Conservation (phyloP, 768 basidiomycete species). For the Amyloporia xantha region DNA sequence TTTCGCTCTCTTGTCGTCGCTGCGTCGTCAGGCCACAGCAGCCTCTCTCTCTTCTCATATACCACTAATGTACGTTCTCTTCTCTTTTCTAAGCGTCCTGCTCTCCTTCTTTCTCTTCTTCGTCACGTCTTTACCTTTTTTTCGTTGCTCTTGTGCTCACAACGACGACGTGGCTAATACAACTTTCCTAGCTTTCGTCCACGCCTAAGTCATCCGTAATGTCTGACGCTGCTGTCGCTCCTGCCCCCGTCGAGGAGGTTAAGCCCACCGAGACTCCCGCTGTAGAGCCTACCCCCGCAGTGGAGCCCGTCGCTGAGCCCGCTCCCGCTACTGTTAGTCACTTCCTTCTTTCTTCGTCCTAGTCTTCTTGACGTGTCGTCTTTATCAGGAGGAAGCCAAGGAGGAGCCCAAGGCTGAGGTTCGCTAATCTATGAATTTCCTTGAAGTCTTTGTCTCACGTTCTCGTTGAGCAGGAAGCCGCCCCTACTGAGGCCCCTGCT, state of each 20-base stretch:
- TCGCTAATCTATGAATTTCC: background rate
- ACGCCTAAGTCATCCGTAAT: conserved; percentile 55
- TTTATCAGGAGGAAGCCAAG: conserved; percentile 33
- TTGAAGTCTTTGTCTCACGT: background rate
- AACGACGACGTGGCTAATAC: conserved; percentile 18
- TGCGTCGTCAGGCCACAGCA: conserved; percentile 22
- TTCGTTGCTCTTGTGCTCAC: conserved; percentile 6
- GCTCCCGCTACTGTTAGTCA: conserved; percentile 29
- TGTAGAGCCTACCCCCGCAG: conserved; percentile 28
- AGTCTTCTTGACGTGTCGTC: conserved; percentile 3
- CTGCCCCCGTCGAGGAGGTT: conserved; percentile 45
- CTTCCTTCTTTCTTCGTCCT: background rate
- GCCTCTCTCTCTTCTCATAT: conserved; percentile 54
- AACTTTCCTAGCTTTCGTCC: conserved; percentile 43
- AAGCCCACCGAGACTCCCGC: conserved; percentile 40
- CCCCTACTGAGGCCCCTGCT: conserved; percentile 19
- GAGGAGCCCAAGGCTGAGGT: conserved; percentile 37
- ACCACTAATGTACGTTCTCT: conserved; percentile 40
- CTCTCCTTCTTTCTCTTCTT: conserved; percentile 10
- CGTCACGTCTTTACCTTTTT: conserved; percentile 8
- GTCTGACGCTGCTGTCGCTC: conserved; percentile 62
- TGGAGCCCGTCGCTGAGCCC: conserved; percentile 36
- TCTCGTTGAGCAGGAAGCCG: conserved; percentile 18
- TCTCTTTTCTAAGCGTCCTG: conserved; percentile 9
- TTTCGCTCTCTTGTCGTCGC: conserved; percentile 26